phyloP scores from a whole-genome alignment of 31 red algal genomes.

The Asparagopsis taxiformis region DNA sequence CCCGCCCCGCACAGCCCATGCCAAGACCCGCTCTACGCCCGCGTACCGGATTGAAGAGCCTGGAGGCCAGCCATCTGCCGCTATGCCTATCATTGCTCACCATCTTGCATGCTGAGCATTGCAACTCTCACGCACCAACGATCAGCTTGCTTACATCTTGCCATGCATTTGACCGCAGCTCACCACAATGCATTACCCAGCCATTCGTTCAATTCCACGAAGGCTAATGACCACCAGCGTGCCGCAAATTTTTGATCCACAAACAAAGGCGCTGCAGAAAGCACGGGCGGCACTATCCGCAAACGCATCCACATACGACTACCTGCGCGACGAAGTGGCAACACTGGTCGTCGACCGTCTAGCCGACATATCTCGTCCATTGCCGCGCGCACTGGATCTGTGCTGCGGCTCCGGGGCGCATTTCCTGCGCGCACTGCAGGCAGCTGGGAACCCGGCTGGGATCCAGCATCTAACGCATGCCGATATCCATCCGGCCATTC shows the following conservation, averaged over 20 bases:
- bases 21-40: too few species aligned
- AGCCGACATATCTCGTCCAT: slow-evolving; percentile 70
- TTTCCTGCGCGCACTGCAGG: slow-evolving; percentile 69
- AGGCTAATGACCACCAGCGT: background rate
- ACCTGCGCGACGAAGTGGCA: slow-evolving; percentile 87
- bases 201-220: too few species aligned
- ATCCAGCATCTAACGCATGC: slow-evolving; percentile 15
- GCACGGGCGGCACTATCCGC: slow-evolving; percentile 49
- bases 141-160: too few species aligned
- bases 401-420: slow-evolving; percentile 83
- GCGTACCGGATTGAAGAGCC: too few species aligned
- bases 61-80: too few species aligned
- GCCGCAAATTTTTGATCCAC: slow-evolving; percentile 62
- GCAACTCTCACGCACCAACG: too few species aligned
- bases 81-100: too few species aligned
- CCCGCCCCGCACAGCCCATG: too few species aligned
- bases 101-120: too few species aligned
- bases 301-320: slow-evolving; percentile 56
- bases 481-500: slow-evolving; percentile 36
- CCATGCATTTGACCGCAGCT: too few species aligned
- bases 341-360: slow-evolving; percentile 68
- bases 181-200: too few species aligned
- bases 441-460: slow-evolving; percentile 2
- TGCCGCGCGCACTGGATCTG: slow-evolving; percentile 74
- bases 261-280: slow-evolving; percentile 72